Evolutionary conservation across 2,329 filamentous ascomycete species (phyloP), one percentile per base, ranked within the genome.

Genomic region (Lasiodiplodia hormozganensis): DNA sequence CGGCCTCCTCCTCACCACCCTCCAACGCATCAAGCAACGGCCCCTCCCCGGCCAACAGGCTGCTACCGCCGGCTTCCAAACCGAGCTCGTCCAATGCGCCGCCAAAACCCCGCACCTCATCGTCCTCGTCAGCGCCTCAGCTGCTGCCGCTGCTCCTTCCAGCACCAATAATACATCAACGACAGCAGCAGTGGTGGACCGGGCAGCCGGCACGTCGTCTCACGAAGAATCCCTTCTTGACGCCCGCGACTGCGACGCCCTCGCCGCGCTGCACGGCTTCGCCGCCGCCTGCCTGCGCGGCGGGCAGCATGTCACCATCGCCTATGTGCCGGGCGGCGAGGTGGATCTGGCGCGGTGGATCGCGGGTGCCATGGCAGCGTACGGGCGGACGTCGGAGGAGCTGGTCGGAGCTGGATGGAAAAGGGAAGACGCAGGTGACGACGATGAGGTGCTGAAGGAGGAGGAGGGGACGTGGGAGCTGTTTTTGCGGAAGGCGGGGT

Each of bases 21-120:
- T 94, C 5, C 87, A 94, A 70, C 88, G 90, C 71, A 84, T 91
- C 31, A 90, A 89, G 53, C 94, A 97, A 74, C 87, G 85, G 58
- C 83, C 90, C 2, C 82, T 94, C 0, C 92, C 92, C 0, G 89
- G 90, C 0, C 85, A 88, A 65, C 71, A 23, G 23, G 23, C 23
- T 23, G 23, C 23, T 23, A 23, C 23, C 23, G 23, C 23, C 23
- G 23, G 23, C 23, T 49, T 62, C 54, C 82, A 77, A 10, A 70
- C 73, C 0, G 76, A 80, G 69, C 43, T 80, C 83, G 3, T 79
- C 81, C 16, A 81, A 12, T 68, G 93, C 16, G 85, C 86, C 47
- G 83, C 88, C 62, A 83, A 85, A 2, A 95, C 96, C 74, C 89
- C 92, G 70, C 83, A 82, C 4, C 81, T 97, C 0, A 79, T 91